Evolutionary conservation across 768 basidiomycete genomes (phyloP).

Genomic region (Calocybe gangraenosa): DNA sequence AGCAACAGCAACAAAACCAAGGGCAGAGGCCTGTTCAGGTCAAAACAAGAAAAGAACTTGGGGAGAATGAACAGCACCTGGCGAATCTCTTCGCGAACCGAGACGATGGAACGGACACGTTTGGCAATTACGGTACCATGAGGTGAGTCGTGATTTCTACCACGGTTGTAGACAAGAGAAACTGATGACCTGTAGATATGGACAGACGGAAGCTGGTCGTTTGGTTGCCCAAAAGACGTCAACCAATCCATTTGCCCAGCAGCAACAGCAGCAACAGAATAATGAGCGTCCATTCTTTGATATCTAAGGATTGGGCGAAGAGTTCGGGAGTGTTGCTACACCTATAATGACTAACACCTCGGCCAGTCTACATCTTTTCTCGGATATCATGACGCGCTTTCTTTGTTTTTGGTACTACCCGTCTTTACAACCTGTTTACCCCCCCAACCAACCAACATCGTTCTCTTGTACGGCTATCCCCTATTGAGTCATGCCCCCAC

Average conservation of each 20-base stretch:
- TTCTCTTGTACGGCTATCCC: too few species aligned
- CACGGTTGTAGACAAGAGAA: background rate
- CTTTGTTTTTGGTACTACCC: background rate
- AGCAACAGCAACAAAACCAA: constrained; percentile 23
- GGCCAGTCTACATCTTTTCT: background rate
- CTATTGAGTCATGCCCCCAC: too few species aligned
- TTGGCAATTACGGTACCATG: constrained; percentile 82
- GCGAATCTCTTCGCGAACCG: constrained; percentile 82
- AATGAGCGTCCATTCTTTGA: constrained; percentile 80
- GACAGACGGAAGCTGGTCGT: constrained; percentile 52
- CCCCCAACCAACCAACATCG: too few species aligned
- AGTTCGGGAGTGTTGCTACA: background rate
- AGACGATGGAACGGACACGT: constrained; percentile 93
- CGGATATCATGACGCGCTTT: background rate
- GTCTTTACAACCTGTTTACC: background rate
- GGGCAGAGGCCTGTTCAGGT: constrained; percentile 29
- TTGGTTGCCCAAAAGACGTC: constrained; percentile 42
- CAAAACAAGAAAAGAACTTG: constrained; percentile 36
- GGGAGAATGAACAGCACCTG: constrained; percentile 72
- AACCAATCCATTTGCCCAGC: constrained; percentile 64
- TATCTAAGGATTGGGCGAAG: constrained; percentile 33
- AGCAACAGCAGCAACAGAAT: constrained; percentile 52
- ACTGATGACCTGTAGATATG: constrained; percentile 37
- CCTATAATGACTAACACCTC: background rate
- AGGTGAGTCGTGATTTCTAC: constrained; percentile 40